Conservation (phyloP, 78 protist genomes). For the Chrysochromulina tobinii region DNA sequence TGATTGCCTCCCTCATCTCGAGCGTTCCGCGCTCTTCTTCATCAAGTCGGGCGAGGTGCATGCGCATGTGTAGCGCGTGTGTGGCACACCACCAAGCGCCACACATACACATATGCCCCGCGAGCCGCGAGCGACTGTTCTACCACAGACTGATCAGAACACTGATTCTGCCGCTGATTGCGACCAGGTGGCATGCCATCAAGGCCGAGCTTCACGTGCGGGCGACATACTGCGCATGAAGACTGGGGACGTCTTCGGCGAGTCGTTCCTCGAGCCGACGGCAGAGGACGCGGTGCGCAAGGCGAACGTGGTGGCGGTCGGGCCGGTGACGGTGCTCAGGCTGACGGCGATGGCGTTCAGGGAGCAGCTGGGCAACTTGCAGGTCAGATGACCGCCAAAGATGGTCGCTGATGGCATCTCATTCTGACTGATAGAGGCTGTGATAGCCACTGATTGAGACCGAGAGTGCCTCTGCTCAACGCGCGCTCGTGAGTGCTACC, state of each 20-base stretch:
- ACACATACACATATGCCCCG: no score
- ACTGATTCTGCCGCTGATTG: no score
- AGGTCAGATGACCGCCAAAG: not conserved
- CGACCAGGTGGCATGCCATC: no score
- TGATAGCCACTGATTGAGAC: not conserved
- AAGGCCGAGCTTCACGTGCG: not conserved
- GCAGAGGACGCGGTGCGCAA: not conserved
- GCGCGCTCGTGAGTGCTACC: not conserved
- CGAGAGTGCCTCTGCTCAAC: not conserved
- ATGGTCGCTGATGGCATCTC: not conserved
- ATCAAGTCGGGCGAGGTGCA: conserved; percentile 7
- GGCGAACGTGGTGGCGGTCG: not conserved
- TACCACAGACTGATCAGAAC: no score
- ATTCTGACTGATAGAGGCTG: no score
- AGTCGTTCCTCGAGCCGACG: not conserved
- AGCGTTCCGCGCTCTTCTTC: not conserved
- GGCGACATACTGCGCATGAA: not conserved
- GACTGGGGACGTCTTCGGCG: not conserved
- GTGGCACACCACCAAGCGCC: no score
- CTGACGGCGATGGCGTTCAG: not conserved
- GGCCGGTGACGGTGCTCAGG: not conserved
- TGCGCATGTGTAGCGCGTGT: no score
- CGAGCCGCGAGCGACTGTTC: no score
- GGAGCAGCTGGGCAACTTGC: no score
- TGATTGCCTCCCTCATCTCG: no score